Evolutionary conservation across 2,329 filamentous ascomycete species (phyloP), one percentile per base, ranked within the genome.

Genomic region (Fusarium udum): DNA sequence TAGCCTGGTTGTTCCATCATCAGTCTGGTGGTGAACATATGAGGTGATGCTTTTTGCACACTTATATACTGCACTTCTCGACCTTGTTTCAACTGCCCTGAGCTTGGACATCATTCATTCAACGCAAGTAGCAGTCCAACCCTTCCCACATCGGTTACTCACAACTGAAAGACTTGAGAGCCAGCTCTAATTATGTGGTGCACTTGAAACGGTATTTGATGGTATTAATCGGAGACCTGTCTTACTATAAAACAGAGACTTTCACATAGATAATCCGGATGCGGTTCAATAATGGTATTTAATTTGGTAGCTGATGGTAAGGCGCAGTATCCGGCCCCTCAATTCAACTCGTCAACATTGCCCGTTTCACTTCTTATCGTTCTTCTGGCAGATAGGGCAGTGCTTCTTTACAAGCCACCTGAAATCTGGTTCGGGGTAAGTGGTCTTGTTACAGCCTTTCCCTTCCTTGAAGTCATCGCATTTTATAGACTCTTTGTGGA

Each of bases 11-110:
- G 4, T 20, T 6, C 6, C 3, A 26, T 36, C 6, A 15, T 9
- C 8, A 4, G 5, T 4, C 6, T 16, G 20, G 11, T 9, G 3
- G 31, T 34, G 31, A 51, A 51, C 4, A 15, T 15, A 20, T 51
- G 31, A 14, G 12, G 8, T 14, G 6, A 4, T 18, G 4, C 8
- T 20, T 8, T 20, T 16, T 24, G 8, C 12, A 11, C 2, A 7
- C 15, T 2, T 20, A 7, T 52, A 4, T 18, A 9, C 0, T 34
- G 9, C 4, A 34, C 12, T 24, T 34, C 7, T 51, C 0, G 6
- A 14, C 0, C 4, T 11, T 34, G 0, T 7, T 51, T 3, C 3
- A 24, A 20, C 31, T 15, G 4, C 3, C 6, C 4, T 15, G 26
- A 4, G 18, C 26, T 34, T 9, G 0, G 7, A 7, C 3, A 24